Base-by-base conservation (phyloP, 148 eudicot species). In the Chenopodium suecicum region DNA sequence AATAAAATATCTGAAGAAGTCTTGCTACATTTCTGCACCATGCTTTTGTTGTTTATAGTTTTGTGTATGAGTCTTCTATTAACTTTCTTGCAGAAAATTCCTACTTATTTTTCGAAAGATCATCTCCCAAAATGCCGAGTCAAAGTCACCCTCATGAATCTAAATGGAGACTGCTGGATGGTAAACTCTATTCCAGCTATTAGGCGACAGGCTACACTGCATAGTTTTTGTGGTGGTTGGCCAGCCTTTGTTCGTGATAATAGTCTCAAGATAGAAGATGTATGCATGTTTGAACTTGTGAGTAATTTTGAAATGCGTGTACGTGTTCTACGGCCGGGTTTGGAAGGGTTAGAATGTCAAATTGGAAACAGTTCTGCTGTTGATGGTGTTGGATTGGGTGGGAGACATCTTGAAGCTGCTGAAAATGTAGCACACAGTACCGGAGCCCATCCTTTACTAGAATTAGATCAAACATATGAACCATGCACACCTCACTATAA, bases 181-280 rank as follows among this genome's bases (percentile, higher is more conserved):
- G 88, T 95, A 58, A 95, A 88, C 80, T 90, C 92, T 23, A 74
- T 92, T 69, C 94, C 99, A 66, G 86, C 92, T 73, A 67, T 41
- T 29, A 92, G 83, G 81, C 87, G 79, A 69, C 89, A 79, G 67
- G 66, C 79, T 44, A 84, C 89, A 6, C 79, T 86, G 86, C 94
- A 92, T 87, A 90, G 91, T 7, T 85, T 95, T 73, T 90, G 94
- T 81, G 98, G 95, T 76, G 99, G 99, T 9, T 95, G 99, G 99
- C 83, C 88, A 85, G 89, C 94, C 20, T 95, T 95, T 91, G 95
- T 86, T 41, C 94, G 99, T 74, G 97, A 74, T 70, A 95, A 95
- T 81, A 85, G 83, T 81, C 86, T 95, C 69, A 92, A 92, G 76
- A 68, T 91, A 84, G 97, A 93, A 83, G 99, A 93, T 80, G 90